These are phyloP conservation scores for Yueomyces sp. DNA, from an alignment of 805 yeast genomes.

Conservation along the genomic window DNA sequence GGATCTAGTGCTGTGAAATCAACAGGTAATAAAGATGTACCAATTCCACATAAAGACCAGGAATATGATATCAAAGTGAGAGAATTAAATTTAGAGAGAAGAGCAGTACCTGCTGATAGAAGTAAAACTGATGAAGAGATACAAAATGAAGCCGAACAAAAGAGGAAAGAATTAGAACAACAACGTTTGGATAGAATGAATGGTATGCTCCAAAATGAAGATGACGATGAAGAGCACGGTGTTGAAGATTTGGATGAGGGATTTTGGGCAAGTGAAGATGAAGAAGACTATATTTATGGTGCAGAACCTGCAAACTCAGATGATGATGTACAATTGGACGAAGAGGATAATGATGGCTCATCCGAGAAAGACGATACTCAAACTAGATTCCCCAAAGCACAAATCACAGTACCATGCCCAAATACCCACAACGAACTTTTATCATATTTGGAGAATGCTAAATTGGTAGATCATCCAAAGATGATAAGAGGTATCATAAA, in stretches of 20 bases:
- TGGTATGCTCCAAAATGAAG: slow-evolving; percentile 28
- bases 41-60: slow-evolving; percentile 18
- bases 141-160: slow-evolving; percentile 44
- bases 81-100: slow-evolving; percentile 53
- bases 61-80: slow-evolving; percentile 54
- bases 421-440: slow-evolving; percentile 31
- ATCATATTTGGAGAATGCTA: slow-evolving; percentile 21
- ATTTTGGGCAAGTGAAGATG: slow-evolving; percentile 51
- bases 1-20: slow-evolving; percentile 2
- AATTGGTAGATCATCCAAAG: slow-evolving; percentile 31
- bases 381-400: slow-evolving; percentile 1
- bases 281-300: slow-evolving; percentile 19
- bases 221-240: slow-evolving; percentile 32
- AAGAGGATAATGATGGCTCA: slow-evolving; percentile 21
- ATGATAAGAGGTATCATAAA: slow-evolving; percentile 43
- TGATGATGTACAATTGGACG: slow-evolving; percentile 27
- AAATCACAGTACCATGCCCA: slow-evolving; percentile 31
- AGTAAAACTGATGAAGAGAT: slow-evolving; percentile 69
- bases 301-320: slow-evolving; percentile 24
- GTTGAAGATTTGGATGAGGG: slow-evolving; percentile 62
- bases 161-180: slow-evolving; percentile 47
- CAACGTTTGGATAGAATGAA: slow-evolving; percentile 65
- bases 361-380: slow-evolving; percentile 7
- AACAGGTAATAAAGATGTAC: slow-evolving; percentile 6
- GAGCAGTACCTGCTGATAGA: slow-evolving; percentile 72